These are phyloP conservation scores for Trichopus zeylanicus DNA, from an alignment of 116 monocot genomes.

Conservation along the genomic window DNA sequence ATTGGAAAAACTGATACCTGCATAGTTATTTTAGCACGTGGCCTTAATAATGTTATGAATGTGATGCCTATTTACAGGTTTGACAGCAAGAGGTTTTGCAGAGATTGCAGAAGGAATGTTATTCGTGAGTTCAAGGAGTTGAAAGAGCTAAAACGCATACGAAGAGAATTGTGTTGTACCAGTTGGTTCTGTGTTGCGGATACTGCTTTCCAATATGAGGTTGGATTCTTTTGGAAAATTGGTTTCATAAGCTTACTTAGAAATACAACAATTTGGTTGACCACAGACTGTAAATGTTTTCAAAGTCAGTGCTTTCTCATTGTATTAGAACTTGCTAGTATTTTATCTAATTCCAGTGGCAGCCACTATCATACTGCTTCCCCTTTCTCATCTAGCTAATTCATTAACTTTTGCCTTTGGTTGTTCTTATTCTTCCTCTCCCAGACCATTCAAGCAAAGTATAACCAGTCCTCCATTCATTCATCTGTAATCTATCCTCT, in stretches of 20 bases:
- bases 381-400: too few relatives aligned
- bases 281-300: too few relatives aligned
- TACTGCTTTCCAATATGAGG: conserved; percentile 91
- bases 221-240: conserved; percentile 10
- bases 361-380: too few relatives aligned
- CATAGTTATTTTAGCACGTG: background rate
- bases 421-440: too few relatives aligned
- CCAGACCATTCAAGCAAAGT: too few relatives aligned
- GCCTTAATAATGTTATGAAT: conserved; percentile 2
- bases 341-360: too few relatives aligned
- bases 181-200: conserved; percentile 93
- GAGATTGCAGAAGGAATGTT: conserved; percentile 98
- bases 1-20: background rate
- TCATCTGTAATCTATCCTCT: too few relatives aligned
- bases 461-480: too few relatives aligned
- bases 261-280: too few relatives aligned
- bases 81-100: conserved; percentile 99
- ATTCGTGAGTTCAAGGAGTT: conserved; percentile 97
- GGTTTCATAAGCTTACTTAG: background rate
- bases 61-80: conserved; percentile 62
- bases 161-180: conserved; percentile 72
- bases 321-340: too few relatives aligned
- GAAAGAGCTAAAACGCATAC: conserved; percentile 94
- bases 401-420: too few relatives aligned
- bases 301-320: too few relatives aligned